phyloP scores from a whole-genome alignment of 306 rosid species.

The Rosa persica region DNA sequence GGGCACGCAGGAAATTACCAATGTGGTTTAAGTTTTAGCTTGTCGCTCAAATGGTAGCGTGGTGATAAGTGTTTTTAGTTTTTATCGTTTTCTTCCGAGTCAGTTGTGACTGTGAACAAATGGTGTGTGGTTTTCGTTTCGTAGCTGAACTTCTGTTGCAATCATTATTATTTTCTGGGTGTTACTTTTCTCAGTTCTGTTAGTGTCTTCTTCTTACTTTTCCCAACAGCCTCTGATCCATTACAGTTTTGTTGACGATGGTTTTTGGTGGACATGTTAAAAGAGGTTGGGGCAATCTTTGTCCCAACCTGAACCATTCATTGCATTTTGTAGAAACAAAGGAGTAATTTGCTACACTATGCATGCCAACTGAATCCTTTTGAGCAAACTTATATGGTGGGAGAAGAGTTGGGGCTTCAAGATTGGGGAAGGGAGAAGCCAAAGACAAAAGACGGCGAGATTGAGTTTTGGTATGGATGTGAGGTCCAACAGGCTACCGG shows the following conservation, averaged over 20 bases:
- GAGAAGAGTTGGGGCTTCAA: too few species aligned
- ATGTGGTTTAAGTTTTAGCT: background rate
- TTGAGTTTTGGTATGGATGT: too few species aligned
- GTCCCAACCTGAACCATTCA: background rate
- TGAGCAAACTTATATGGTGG: background rate
- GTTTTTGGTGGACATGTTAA: background rate
- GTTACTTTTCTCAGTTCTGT: background rate
- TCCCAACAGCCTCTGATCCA: slow-evolving; percentile 21
- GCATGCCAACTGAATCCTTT: background rate
- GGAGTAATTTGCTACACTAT: background rate
- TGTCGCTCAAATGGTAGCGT: background rate
- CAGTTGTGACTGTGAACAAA: slow-evolving; percentile 19
- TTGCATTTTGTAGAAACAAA: background rate
- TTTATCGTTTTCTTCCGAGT: background rate
- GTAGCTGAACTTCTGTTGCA: slow-evolving; percentile 13
- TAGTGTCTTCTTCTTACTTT: slow-evolving; percentile 20
- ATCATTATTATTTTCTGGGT: slow-evolving; percentile 19
- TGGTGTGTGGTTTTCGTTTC: slow-evolving; percentile 12
- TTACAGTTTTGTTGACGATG: slow-evolving; percentile 8
- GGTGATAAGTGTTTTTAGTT: slow-evolving; percentile 11
- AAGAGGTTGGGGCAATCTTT: background rate
- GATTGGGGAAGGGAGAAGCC: too few species aligned
- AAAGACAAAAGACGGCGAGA: too few species aligned
- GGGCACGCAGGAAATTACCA: slow-evolving; percentile 16
- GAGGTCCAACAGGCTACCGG: too few species aligned